Percentiles rank a stretch among this genome's conserved stretches.
Conservation (phyloP, 164 flowering plant species). For the Protea cynaroides region DNA sequence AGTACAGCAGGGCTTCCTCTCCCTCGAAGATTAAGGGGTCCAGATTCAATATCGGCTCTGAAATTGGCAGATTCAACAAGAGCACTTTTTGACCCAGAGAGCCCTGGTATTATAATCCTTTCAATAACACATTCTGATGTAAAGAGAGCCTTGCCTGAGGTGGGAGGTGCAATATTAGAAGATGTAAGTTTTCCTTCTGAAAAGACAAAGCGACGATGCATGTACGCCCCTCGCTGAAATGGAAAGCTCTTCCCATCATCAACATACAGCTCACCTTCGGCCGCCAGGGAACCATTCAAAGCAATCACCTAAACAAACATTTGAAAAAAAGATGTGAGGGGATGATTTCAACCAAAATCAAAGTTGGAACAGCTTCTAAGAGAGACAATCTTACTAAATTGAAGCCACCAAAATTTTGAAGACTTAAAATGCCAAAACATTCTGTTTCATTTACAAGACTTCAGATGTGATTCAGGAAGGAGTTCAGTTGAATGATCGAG, state of each 20-base stretch:
- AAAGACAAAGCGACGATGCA: constrained; percentile 80
- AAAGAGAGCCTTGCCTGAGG: constrained; percentile 26
- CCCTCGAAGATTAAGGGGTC: constrained; percentile 53
- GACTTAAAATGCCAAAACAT: no score
- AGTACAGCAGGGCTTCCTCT: constrained; percentile 26
- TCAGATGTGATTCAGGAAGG: no score
- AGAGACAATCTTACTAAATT: background rate
- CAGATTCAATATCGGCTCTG: constrained; percentile 52
- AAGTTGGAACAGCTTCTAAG: background rate
- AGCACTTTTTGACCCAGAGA: constrained; percentile 43
- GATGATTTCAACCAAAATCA: background rate
- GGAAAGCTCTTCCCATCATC: constrained; percentile 95
- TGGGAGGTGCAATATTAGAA: constrained; percentile 28
- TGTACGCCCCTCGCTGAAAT: constrained; percentile 67
- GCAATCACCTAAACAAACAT: constrained; percentile 70
- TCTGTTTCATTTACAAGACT: no score
- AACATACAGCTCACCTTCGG: constrained; percentile 91
- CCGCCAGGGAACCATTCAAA: constrained; percentile 64
- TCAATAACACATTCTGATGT: constrained; percentile 56
- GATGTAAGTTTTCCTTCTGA: constrained; percentile 69
- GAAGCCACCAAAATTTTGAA: background rate
- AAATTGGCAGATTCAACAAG: constrained; percentile 55
- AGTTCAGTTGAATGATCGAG: background rate
- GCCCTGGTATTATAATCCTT: constrained; percentile 78
- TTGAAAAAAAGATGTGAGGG: constrained; percentile 4